Evolutionary conservation across 441 rosid species (phyloP).

Genomic region (Erodium texanum): DNA sequence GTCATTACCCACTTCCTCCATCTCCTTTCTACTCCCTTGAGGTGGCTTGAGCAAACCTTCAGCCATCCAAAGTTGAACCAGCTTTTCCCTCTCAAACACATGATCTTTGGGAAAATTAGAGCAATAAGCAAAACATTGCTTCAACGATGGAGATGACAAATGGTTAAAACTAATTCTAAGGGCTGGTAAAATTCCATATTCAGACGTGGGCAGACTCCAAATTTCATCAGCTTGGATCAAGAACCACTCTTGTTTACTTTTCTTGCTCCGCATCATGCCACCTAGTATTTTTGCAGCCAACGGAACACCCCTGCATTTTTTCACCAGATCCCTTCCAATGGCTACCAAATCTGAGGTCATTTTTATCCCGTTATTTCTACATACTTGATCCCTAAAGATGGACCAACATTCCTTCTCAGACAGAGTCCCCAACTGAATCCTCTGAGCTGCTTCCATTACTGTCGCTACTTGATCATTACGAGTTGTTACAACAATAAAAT

Average conservation of each 20-base stretch:
- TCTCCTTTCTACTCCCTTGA: not conserved
- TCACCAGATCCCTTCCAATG: constrained; percentile 12
- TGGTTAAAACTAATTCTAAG: constrained; percentile 10
- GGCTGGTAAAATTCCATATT: not conserved
- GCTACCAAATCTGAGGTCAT: not conserved
- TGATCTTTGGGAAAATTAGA: constrained; percentile 13
- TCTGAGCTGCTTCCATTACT: constrained; percentile 5
- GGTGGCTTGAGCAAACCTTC: constrained; percentile 11
- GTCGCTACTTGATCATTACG: constrained; percentile 8
- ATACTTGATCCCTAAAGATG: constrained; percentile 2
- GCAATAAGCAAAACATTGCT: constrained; percentile 15
- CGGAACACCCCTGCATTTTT: constrained; percentile 5
- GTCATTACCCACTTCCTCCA: constrained; percentile 9
- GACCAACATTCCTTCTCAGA: constrained; percentile 20
- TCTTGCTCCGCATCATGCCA: no score
- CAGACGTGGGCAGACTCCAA: not conserved
- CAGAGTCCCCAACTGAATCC: not conserved
- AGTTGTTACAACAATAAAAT: constrained; percentile 10
- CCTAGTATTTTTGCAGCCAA: no score
- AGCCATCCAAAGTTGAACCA: constrained; percentile 16
- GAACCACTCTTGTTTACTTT: constrained; percentile 1
- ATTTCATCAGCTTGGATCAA: not conserved
- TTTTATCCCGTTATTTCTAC: not conserved
- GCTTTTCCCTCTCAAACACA: not conserved
- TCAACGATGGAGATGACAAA: constrained; percentile 4